Percentiles rank a stretch among this genome's conserved stretches.
These are phyloP conservation scores for Wickerhamiella brachini DNA, from an alignment of 805 yeast species.

Conservation along the genomic window DNA sequence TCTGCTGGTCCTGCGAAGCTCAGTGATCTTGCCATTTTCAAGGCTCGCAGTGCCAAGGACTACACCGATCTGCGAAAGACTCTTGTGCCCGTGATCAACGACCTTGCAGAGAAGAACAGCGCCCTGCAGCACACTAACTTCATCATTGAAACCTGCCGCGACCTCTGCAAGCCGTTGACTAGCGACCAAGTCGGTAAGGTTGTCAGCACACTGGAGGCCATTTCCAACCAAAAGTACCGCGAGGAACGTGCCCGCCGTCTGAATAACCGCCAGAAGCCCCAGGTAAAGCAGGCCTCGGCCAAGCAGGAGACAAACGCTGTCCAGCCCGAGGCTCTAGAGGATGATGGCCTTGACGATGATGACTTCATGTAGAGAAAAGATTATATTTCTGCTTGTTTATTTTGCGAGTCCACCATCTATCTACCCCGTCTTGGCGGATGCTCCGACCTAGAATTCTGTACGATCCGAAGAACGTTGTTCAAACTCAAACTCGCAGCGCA, in stretches of 20 bases:
- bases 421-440: too few species aligned
- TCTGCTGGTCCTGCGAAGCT: slow-evolving; percentile 25
- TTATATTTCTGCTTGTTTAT: too few species aligned
- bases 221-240: slow-evolving; percentile 72
- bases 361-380: slow-evolving; percentile 27
- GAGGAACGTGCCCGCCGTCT: slow-evolving; percentile 76
- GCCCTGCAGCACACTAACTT: slow-evolving; percentile 57
- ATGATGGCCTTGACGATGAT: slow-evolving; percentile 27
- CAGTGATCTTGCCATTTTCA: slow-evolving; percentile 48
- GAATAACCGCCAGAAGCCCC: slow-evolving; percentile 92
- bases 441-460: too few species aligned
- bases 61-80: slow-evolving; percentile 67
- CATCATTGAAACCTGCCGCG: slow-evolving; percentile 77
- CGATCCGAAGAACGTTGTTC: too few species aligned
- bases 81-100: slow-evolving; percentile 44
- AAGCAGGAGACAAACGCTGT: slow-evolving; percentile 40
- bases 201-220: slow-evolving; percentile 66
- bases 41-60: slow-evolving; percentile 67
- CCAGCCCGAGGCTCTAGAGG: slow-evolving; percentile 36
- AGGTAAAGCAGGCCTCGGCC: slow-evolving; percentile 54
- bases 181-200: slow-evolving; percentile 78
- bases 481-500: too few species aligned
- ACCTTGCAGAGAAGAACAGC: slow-evolving; percentile 43
- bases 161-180: slow-evolving; percentile 64
- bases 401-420: too few species aligned